Base-by-base conservation (phyloP, 208 protist species). In the Crithidia bombi region DNA sequence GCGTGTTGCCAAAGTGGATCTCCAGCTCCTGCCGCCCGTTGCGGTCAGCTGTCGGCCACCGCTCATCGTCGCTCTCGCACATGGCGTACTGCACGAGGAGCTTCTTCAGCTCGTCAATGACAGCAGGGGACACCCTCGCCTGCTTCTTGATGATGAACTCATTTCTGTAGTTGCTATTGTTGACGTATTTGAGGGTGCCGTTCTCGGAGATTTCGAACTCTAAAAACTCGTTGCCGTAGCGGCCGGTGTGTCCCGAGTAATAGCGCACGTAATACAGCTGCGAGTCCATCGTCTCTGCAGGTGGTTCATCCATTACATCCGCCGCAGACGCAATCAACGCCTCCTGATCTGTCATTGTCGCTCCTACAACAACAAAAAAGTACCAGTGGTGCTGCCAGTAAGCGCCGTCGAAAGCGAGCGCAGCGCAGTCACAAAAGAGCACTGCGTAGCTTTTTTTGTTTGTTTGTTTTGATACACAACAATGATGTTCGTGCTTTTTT, bases 71-170 rank as follows among this genome's bases (percentile, higher is more conserved):
- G 61, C 83, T 82, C 25, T 92, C 86, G 62, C 83, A 91, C 21
- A 96, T 61, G 2, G 44, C 61, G 14, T 85, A 90, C 36, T 79
- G 59, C 38, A 92, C 81, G 59, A 93, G 84, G 38, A 93, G 68
- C 41, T 73, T 75, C 65, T 92, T 93, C 44, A 94, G 73, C 61
- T 90, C 86, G 14, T 92, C 82, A 19, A 96, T 64, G 15, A 96
- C 89, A 3, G 75, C 83, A 2, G 80, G 81, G 5, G 89, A 92
- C 2, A 94, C 78, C 3, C 85, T 63, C 2, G 83, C 79, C 73
- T 93, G 89, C 63, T 93, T 92, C 77, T 93, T 94, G 70, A 96
- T 94, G 58, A 93, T 93, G 59, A 90, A 90, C 58, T 96, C 91
- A 33, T 94, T 96, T 52, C 89, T 74, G 77, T 96, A 96, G 25